Conservation (phyloP, 352 stramenopile genomes). For the Globisporangium recalcitrans region DNA sequence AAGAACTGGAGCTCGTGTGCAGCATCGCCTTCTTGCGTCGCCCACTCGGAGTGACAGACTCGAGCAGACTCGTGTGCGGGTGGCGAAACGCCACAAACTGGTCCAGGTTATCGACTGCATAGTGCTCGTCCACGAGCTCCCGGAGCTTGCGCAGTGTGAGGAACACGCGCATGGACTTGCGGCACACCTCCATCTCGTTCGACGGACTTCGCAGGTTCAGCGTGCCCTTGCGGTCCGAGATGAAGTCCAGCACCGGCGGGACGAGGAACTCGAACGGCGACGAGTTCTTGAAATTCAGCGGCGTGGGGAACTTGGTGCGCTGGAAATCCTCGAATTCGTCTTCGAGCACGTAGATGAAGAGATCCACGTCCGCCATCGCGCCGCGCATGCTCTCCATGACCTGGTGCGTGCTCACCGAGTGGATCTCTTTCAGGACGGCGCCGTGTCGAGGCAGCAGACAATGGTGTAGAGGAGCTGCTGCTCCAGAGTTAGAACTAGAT, state of each 20-base stretch:
- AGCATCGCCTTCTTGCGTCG: slow-evolving; percentile 2
- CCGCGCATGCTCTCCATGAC: slow-evolving; percentile 85
- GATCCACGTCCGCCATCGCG: slow-evolving; percentile 66
- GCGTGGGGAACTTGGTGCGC: slow-evolving; percentile 37
- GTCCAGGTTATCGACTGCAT: slow-evolving; percentile 40
- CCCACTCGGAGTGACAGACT: slow-evolving; percentile 10
- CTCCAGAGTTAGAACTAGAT: background rate
- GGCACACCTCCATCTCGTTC: slow-evolving; percentile 71
- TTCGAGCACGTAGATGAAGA: slow-evolving; percentile 80
- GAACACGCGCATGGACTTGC: slow-evolving; percentile 67
- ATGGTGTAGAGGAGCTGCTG: slow-evolving; percentile 6
- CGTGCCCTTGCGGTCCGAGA: slow-evolving; percentile 24
- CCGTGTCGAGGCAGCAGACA: slow-evolving; percentile 26
- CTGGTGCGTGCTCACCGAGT: slow-evolving; percentile 60
- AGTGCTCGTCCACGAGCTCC: slow-evolving; percentile 39
- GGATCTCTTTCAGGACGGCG: slow-evolving; percentile 40
- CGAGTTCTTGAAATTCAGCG: slow-evolving; percentile 52
- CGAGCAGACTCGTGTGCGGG: slow-evolving; percentile 47
- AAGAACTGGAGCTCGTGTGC: background rate
- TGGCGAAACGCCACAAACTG: slow-evolving; percentile 54
- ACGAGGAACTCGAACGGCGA: slow-evolving; percentile 69
- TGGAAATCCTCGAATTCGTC: slow-evolving; percentile 58
- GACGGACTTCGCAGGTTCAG: slow-evolving; percentile 42
- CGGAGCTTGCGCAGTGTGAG: slow-evolving; percentile 54
- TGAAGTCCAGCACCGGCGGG: slow-evolving; percentile 22